phyloP scores from a whole-genome alignment of 305 asterid species.

The Solanum hybrid region DNA sequence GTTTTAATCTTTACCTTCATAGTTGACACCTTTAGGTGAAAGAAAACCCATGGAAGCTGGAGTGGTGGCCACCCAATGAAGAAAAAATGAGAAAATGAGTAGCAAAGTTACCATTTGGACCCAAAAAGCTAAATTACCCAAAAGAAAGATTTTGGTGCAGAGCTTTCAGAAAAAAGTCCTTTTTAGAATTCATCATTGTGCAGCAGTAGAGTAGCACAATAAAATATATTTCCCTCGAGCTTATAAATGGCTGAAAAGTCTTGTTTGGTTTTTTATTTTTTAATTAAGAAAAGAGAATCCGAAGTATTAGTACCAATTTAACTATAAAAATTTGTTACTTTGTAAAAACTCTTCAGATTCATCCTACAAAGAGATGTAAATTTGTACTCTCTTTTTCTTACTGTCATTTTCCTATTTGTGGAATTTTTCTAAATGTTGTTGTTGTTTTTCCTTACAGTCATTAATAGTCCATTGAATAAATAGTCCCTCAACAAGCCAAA shows the following conservation, averaged over 20 bases:
- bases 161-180: neutral
- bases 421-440: neutral
- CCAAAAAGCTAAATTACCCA: constrained; percentile 6
- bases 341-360: neutral
- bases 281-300: neutral
- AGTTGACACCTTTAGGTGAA: constrained; percentile 93
- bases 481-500: neutral
- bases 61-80: constrained; percentile 23
- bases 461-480: neutral
- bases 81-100: constrained; percentile 29
- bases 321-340: neutral
- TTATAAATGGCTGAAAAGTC: constrained; percentile 1
- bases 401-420: neutral
- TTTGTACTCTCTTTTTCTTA: neutral
- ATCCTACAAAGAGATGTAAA: neutral
- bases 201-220: neutral
- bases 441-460: neutral
- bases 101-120: constrained; percentile 34
- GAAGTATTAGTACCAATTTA: neutral
- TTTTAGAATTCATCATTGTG: neutral
- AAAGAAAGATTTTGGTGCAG: neutral
- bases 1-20: constrained; percentile 55
- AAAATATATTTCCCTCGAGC: neutral
- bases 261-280: neutral
- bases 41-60: constrained; percentile 53